These are phyloP conservation scores for Clitopilus hobsonii DNA, from an alignment of 768 basidiomycete genomes.

Conservation along the genomic window DNA sequence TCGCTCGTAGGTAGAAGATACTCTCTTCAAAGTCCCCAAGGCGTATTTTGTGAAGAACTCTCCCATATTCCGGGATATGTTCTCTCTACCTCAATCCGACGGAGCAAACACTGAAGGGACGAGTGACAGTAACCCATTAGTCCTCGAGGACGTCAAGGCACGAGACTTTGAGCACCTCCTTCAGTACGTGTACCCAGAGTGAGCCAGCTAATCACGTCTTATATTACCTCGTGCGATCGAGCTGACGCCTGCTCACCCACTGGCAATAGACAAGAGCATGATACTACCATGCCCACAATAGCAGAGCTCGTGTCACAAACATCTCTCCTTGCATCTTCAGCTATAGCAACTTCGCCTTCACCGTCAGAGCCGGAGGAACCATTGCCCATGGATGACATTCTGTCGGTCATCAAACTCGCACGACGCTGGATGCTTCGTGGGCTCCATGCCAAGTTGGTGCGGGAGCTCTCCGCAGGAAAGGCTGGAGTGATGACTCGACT, in stretches of 20 bases:
- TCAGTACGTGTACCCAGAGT: slow-evolving; percentile 14
- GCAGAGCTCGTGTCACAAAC: no score
- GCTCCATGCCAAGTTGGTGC: background rate
- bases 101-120: slow-evolving; percentile 4
- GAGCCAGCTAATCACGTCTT: no score
- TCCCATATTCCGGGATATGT: slow-evolving; percentile 11
- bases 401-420: background rate
- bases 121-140: slow-evolving; percentile 6
- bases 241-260: no score
- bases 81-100: slow-evolving; percentile 7
- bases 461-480: background rate
- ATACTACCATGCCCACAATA: no score
- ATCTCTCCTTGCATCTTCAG: no score
- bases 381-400: background rate
- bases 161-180: slow-evolving; percentile 11
- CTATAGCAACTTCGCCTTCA: no score
- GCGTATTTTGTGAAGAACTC: slow-evolving; percentile 7
- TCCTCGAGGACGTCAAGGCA: slow-evolving; percentile 7
- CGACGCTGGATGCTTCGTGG: background rate
- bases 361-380: background rate
- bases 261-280: no score
- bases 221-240: no score
- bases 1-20: slow-evolving; percentile 13
- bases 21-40: slow-evolving; percentile 13
- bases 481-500: background rate